Conservation (phyloP, 2,329 filamentous ascomycete genomes). For the Epichloe gansuensis region DNA sequence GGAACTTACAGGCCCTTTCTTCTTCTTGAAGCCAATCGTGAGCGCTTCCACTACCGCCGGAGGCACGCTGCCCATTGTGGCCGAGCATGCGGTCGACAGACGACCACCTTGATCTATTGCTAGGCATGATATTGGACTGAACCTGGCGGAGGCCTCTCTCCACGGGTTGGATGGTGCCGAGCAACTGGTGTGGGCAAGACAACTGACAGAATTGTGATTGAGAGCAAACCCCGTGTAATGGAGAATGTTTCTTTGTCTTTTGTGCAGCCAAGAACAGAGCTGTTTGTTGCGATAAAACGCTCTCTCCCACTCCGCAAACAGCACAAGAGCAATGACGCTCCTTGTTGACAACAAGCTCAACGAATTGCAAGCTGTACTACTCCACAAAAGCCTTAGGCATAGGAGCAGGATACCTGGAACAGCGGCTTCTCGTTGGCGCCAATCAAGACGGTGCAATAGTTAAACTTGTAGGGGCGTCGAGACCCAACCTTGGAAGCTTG, state of each 20-base stretch:
- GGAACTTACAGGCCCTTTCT: conserved; percentile 30
- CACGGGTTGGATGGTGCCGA: background rate
- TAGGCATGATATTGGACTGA: conserved; percentile 7
- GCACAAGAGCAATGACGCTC: background rate
- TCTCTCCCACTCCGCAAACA: background rate
- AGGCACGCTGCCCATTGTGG: conserved; percentile 10
- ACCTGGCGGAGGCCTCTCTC: background rate
- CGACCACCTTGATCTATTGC: conserved; percentile 16
- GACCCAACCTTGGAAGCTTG: background rate
- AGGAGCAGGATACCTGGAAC: too few species aligned
- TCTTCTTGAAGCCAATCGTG: conserved; percentile 30
- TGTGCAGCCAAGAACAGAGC: too few species aligned
- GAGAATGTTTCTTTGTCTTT: too few species aligned
- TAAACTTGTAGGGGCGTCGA: background rate
- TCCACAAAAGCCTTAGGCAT: too few species aligned
- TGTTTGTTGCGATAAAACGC: background rate
- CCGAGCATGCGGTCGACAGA: conserved; percentile 20
- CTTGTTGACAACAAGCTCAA: background rate
- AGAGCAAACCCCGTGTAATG: too few species aligned
- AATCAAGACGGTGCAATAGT: background rate
- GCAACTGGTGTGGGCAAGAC: background rate
- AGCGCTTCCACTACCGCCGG: conserved; percentile 10
- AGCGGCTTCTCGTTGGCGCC: background rate
- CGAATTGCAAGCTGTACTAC: background rate
- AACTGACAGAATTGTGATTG: too few species aligned